phyloP scores from a whole-genome alignment of 2,329 filamentous ascomycete genomes.

The Ophiostoma angusticollis region DNA sequence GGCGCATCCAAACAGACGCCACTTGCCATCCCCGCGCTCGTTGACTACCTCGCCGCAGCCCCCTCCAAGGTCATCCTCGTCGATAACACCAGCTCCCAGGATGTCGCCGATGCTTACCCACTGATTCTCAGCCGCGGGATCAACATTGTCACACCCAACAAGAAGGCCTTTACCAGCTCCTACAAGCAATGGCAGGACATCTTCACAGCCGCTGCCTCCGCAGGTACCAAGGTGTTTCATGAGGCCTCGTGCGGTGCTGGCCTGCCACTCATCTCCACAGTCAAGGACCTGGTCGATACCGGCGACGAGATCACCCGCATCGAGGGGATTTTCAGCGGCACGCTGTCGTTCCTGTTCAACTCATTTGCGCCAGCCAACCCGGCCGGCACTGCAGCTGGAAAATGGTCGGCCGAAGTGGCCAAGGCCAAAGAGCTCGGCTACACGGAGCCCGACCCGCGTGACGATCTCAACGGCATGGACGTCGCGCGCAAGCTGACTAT shows the following conservation, averaged over 20 bases:
- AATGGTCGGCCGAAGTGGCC: conserved; percentile 83
- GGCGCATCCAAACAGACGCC: conserved; percentile 50
- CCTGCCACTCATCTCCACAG: conserved; percentile 80
- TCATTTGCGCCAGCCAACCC: conserved; percentile 69
- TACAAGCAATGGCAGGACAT: conserved; percentile 79
- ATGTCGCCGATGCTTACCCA: conserved; percentile 74
- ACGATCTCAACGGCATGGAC: conserved; percentile 77
- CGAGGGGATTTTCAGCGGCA: conserved; percentile 94
- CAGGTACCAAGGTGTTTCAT: conserved; percentile 78
- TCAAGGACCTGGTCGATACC: conserved; percentile 89
- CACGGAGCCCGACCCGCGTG: conserved; percentile 76
- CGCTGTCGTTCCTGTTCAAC: conserved; percentile 98
- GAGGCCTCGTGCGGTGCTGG: conserved; percentile 91
- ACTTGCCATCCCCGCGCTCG: conserved; percentile 55
- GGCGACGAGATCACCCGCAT: conserved; percentile 86
- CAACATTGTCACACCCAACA: conserved; percentile 92
- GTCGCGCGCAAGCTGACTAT: conserved; percentile 96
- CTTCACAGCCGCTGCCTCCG: conserved; percentile 56
- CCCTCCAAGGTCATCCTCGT: conserved; percentile 72
- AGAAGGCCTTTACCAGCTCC: conserved; percentile 86
- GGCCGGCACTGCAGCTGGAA: conserved; percentile 61
- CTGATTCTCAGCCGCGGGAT: conserved; percentile 68
- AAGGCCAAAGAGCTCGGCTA: conserved; percentile 90
- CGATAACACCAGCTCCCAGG: conserved; percentile 90
- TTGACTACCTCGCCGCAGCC: conserved; percentile 64